Conservation (phyloP, 2,329 filamentous ascomycete genomes). For the Lachnellula cervina region DNA sequence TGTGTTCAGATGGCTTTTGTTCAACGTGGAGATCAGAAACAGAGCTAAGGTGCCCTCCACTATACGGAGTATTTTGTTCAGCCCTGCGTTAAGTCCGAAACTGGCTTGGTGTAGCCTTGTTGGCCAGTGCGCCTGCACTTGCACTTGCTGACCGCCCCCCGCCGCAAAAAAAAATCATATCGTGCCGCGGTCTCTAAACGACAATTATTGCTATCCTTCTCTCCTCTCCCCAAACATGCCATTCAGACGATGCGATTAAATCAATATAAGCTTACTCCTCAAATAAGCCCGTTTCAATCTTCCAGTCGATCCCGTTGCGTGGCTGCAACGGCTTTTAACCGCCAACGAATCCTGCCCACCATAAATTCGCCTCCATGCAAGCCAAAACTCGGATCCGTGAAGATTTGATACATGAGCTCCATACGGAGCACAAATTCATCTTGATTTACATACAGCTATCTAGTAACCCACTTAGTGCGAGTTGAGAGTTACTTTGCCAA, state of each 20-base stretch:
- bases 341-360: background rate
- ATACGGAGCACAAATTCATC: constrained; percentile 21
- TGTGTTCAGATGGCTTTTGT: constrained; percentile 4
- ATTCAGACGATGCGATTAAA: too few relatives aligned
- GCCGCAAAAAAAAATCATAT: background rate
- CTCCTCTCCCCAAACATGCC: too few relatives aligned
- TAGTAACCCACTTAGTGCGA: constrained; percentile 3
- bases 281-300: too few relatives aligned
- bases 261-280: too few relatives aligned
- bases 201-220: background rate
- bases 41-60: background rate
- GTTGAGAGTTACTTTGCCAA: constrained; percentile 2
- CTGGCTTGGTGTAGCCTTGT: background rate
- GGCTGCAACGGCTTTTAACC: background rate
- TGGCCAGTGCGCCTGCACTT: background rate
- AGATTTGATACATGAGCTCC: constrained; percentile 21
- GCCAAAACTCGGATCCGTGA: constrained; percentile 8
- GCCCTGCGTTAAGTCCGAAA: background rate
- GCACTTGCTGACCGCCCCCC: too few relatives aligned
- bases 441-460: constrained; percentile 23
- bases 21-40: background rate
- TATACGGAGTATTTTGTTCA: background rate
- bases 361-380: constrained; percentile 19
- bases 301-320: background rate
- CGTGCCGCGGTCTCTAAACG: background rate